Evolutionary conservation across 192 early-diverging fungal species (phyloP).

Genomic region (Phycomyces blakesleeanus): DNA sequence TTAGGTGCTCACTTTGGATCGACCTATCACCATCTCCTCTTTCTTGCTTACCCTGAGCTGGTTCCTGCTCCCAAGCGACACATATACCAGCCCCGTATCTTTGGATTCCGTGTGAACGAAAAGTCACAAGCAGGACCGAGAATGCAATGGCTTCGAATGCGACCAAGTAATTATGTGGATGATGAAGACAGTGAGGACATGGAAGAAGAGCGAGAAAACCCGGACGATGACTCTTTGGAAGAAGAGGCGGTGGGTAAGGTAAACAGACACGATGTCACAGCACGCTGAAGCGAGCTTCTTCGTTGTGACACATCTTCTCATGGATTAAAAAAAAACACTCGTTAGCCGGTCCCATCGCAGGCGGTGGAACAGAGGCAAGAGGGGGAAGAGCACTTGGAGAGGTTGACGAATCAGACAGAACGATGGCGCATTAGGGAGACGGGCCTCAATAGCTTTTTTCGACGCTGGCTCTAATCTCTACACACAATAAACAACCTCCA

Average conservation of each 20-base stretch:
- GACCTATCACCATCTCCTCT: constrained; percentile 88
- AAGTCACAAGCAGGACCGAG: constrained; percentile 71
- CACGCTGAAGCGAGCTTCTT: not conserved
- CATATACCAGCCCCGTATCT: constrained; percentile 82
- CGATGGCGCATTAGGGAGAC: constrained; percentile 17
- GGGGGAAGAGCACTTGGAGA: not conserved
- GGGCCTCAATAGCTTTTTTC: constrained; percentile 16
- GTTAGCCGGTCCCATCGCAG: constrained; percentile 2
- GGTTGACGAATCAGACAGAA: constrained; percentile 14
- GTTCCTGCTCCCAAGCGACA: constrained; percentile 52
- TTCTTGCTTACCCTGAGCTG: constrained; percentile 81
- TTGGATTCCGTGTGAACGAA: constrained; percentile 88
- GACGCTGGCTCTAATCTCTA: constrained; percentile 11
- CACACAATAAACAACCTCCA: not conserved
- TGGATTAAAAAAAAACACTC: not conserved
- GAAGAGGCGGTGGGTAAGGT: constrained; percentile 2
- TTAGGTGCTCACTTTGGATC: constrained; percentile 92
- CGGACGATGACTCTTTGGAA: not conserved
- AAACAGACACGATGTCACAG: constrained; percentile 4
- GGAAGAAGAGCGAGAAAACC: constrained; percentile 2
- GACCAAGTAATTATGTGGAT: constrained; percentile 17
- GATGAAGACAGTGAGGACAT: constrained; percentile 14
- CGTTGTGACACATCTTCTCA: not conserved
- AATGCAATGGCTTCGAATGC: constrained; percentile 87
- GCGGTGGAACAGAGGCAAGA: constrained; percentile 3